Evolutionary conservation across 2,329 filamentous ascomycete species (phyloP).

Genomic region (Ramularia collo-cygni): DNA sequence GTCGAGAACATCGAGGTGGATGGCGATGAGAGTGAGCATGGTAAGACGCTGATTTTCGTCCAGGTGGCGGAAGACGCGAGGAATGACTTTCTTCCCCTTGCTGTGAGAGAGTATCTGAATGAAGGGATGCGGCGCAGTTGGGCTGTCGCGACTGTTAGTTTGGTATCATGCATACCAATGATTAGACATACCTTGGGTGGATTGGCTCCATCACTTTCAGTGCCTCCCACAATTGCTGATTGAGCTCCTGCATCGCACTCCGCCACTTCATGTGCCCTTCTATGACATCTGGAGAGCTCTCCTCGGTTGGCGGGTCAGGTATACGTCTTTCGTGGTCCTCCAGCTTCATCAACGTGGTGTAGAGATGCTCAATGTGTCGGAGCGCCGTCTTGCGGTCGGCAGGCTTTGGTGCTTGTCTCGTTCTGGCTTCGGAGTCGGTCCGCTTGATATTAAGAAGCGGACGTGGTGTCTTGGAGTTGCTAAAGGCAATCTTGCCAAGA

Average conservation of each 20-base stretch:
- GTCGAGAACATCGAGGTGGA: slow-evolving; percentile 86
- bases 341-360: slow-evolving; percentile 81
- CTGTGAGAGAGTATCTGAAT: slow-evolving; percentile 90
- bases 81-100: slow-evolving; percentile 95
- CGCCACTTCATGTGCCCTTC: slow-evolving; percentile 75
- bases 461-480: slow-evolving; percentile 95
- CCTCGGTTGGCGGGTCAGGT: slow-evolving; percentile 59
- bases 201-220: slow-evolving; percentile 93
- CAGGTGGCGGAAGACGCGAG: slow-evolving; percentile 89
- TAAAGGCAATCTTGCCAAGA: slow-evolving; percentile 96
- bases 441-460: slow-evolving; percentile 94
- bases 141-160: slow-evolving; percentile 40
- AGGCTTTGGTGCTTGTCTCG: slow-evolving; percentile 40
- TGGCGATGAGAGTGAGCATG: slow-evolving; percentile 89
- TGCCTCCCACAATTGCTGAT: slow-evolving; percentile 72
- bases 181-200: slow-evolving; percentile 42
- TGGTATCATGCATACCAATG: background rate
- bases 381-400: slow-evolving; percentile 77
- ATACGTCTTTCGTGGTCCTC: slow-evolving; percentile 85
- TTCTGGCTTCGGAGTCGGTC: slow-evolving; percentile 58
- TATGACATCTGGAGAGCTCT: slow-evolving; percentile 60
- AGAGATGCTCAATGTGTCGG: slow-evolving; percentile 81
- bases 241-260: slow-evolving; percentile 62
- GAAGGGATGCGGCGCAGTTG: slow-evolving; percentile 73
- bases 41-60: slow-evolving; percentile 89